Evolutionary conservation across 805 yeast species (phyloP).

Genomic region (Dipodascopsis uninucleata): DNA sequence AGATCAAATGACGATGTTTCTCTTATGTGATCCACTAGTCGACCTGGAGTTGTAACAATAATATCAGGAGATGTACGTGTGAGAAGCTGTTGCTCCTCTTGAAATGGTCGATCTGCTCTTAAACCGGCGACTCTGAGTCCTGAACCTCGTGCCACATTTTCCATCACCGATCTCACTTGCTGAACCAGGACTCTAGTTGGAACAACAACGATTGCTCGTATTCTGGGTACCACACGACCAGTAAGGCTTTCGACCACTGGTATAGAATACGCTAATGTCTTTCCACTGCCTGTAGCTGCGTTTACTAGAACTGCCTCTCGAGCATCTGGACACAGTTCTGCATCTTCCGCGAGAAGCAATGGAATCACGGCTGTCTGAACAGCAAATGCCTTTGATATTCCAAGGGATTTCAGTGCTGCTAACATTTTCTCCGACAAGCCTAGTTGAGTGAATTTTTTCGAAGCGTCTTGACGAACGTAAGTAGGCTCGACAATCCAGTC

Average conservation of each 20-base stretch:
- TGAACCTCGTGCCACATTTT: constrained; percentile 52
- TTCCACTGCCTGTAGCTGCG: constrained; percentile 95
- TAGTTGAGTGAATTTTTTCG: constrained; percentile 50
- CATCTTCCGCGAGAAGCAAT: constrained; percentile 45
- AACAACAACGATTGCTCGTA: constrained; percentile 73
- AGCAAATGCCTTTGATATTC: constrained; percentile 61
- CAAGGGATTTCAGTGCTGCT: constrained; percentile 46
- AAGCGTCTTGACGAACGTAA: constrained; percentile 48
- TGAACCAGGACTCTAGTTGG: constrained; percentile 86
- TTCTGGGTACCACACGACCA: constrained; percentile 53
- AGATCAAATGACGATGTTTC: constrained; percentile 86
- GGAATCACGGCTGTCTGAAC: constrained; percentile 70
- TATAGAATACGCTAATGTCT: constrained; percentile 80
- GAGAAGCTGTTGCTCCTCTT: constrained; percentile 70
- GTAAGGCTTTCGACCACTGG: constrained; percentile 62
- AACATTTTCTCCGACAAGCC: constrained; percentile 44
- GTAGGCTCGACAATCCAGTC: constrained; percentile 67
- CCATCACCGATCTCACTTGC: constrained; percentile 71
- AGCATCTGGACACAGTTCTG: constrained; percentile 36
- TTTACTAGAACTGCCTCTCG: constrained; percentile 70
- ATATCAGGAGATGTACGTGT: constrained; percentile 55
- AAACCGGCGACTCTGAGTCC: constrained; percentile 70
- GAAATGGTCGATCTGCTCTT: constrained; percentile 53
- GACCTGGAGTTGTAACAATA: constrained; percentile 40
- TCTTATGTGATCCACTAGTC: constrained; percentile 89